Evolutionary conservation across 163 green algal species (phyloP), one percentile per base, ranked within the genome.

Genomic region (Chlorella variabilis): DNA sequence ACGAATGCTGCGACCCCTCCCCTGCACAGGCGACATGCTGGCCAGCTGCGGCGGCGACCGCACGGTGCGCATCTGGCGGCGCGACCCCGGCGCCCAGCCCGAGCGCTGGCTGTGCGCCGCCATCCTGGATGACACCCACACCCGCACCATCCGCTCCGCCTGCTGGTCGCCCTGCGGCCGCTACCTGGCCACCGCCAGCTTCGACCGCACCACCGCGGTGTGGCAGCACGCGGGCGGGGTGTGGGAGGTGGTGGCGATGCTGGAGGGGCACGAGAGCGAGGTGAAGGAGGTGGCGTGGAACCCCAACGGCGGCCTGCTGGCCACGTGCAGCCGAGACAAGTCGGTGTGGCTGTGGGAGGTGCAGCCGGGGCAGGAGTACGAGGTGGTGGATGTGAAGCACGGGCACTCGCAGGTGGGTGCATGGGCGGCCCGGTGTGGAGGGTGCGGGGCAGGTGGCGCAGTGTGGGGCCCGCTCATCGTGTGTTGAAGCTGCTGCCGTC

Each of bases 211-310:
- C 8, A 94, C 91, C 20, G 87, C 92, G 0, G 90, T 99, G 4
- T 99, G 97, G 97, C 86, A 94, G 73, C 61, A 88, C 33, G 29
- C 86, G 71, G 85, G 91, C 63, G 89, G 81, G 0, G 67, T 88
- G 6, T 88, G 67, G 85, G 78, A 89, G 58, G 65, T 95, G 78
- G 90, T 96, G 2, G 89, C 89, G 0, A 88, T 89, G 74, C 88
- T 97, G 65, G 94, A 97, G 75, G 95, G 96, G 17, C 95, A 99
- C 73, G 97, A 99, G 81, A 98, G 94, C 74, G 96, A 99, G 87
- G 96, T 99, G 36, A 99, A 99, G 83, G 89, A 86, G 34, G 94
- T 96, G 11, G 93, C 92, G 5, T 99, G 95, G 94, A 94, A 86
- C 75, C 93, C 94, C 0, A 86, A 81, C 42, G 93, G 96, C 51